A percentile compares a stretch with the other conserved stretches of the same genome.
Conservation (phyloP, 352 stramenopile genomes). For the Phytophthora sojae region DNA sequence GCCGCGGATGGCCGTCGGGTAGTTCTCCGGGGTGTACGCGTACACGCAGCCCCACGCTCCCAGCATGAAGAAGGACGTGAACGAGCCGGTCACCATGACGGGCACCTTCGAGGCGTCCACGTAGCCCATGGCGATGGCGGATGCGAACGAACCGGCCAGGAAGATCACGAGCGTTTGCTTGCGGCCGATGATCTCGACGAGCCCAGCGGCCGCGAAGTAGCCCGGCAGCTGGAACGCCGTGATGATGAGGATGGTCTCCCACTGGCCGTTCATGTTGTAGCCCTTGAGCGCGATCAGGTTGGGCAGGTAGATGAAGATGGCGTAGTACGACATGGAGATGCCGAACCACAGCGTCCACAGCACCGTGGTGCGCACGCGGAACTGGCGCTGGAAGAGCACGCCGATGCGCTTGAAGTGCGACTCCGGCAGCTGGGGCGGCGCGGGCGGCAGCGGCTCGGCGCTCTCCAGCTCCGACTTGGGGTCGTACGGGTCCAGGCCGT, state of each 20-base stretch:
- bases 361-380: constrained; percentile 59
- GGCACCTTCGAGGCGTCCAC: constrained; percentile 49
- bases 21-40: constrained; percentile 82
- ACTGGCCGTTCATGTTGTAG: constrained; percentile 68
- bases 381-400: constrained; percentile 62
- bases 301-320: constrained; percentile 73
- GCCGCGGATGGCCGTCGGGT: constrained; percentile 72
- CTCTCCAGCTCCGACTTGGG: constrained; percentile 47
- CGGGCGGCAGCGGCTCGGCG: constrained; percentile 11
- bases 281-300: constrained; percentile 59
- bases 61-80: constrained; percentile 77
- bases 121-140: constrained; percentile 70
- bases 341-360: constrained; percentile 76
- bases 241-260: constrained; percentile 64
- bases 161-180: constrained; percentile 64
- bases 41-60: constrained; percentile 75
- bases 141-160: constrained; percentile 51
- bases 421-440: constrained; percentile 39
- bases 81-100: constrained; percentile 57
- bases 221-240: constrained; percentile 69
- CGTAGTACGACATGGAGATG: constrained; percentile 78
- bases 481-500: constrained; percentile 53
- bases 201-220: constrained; percentile 59
- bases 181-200: constrained; percentile 66
- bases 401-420: constrained; percentile 63